Conservation (phyloP, 495 filamentous ascomycete species). For the Aspergillus wentii region DNA sequence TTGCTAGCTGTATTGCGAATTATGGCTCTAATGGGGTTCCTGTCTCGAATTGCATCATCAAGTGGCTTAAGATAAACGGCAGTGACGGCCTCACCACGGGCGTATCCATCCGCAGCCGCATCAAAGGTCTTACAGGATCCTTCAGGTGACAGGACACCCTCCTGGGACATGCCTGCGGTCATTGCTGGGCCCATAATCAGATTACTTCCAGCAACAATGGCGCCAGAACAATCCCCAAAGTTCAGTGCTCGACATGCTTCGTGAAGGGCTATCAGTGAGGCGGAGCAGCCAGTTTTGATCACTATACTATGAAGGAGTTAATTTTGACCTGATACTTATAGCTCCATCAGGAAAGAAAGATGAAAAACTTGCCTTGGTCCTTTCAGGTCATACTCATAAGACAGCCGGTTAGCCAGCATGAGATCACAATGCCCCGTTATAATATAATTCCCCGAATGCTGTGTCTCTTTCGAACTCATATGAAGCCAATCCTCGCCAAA, state of each 20-base stretch:
- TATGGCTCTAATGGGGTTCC: constrained; percentile 31
- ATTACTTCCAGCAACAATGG: constrained; percentile 35
- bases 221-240: constrained; percentile 28
- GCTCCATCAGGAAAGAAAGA: too few species aligned
- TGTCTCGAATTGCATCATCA: constrained; percentile 21
- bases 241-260: constrained; percentile 23
- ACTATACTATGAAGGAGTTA: constrained; percentile 24
- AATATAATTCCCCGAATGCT: constrained; percentile 7
- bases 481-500: constrained; percentile 30
- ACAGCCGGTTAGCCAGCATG: constrained; percentile 22
- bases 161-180: constrained; percentile 19
- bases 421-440: constrained; percentile 22
- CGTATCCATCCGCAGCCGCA: constrained; percentile 56
- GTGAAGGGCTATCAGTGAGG: constrained; percentile 20
- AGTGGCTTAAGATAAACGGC: constrained; percentile 29
- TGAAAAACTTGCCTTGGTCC: too few species aligned
- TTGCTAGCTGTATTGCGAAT: constrained; percentile 31
- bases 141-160: constrained; percentile 11
- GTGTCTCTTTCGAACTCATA: constrained; percentile 8
- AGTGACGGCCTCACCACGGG: constrained; percentile 48
- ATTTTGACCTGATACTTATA: too few species aligned
- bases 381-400: constrained; percentile 23
- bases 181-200: constrained; percentile 29
- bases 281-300: constrained; percentile 30
- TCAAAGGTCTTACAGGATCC: constrained; percentile 54